Percentiles rank a stretch among this genome's conserved stretches.
These are phyloP conservation scores for Andrographis paniculata DNA, from an alignment of 305 asterid species.

Conservation along the genomic window DNA sequence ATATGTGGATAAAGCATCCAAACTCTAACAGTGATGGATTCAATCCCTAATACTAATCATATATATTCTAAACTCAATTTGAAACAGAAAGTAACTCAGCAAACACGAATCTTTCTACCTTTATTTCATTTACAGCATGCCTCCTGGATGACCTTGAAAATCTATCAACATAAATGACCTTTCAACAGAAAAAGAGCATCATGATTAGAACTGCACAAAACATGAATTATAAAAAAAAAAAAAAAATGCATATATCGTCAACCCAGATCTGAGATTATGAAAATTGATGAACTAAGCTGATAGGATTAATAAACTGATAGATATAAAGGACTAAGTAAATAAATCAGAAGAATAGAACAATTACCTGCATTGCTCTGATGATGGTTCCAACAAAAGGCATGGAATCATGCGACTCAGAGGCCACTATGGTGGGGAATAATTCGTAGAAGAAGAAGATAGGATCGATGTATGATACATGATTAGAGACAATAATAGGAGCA, in stretches of 20 bases:
- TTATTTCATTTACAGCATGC: constrained; percentile 89
- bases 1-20: constrained; percentile 42
- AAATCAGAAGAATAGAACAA: not conserved
- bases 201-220: constrained; percentile 11
- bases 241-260: constrained; percentile 1
- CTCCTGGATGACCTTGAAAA: constrained; percentile 84
- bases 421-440: constrained; percentile 85
- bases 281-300: not conserved
- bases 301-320: not conserved
- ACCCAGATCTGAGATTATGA: constrained; percentile 1
- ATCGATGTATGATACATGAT: constrained; percentile 86
- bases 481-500: constrained; percentile 93
- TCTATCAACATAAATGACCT: constrained; percentile 96
- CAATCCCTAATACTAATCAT: constrained; percentile 7
- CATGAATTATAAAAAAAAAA: not conserved
- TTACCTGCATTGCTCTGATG: constrained; percentile 99
- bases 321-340: not conserved
- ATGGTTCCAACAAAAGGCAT: constrained; percentile 98
- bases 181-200: constrained; percentile 18
- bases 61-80: constrained; percentile 14
- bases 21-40: constrained; percentile 27
- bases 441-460: constrained; percentile 97
- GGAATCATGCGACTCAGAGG: constrained; percentile 94
- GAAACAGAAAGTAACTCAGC: constrained; percentile 8
- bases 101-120: constrained; percentile 53